Base-by-base conservation (phyloP, 768 basidiomycete genomes). In the Lactarius sp. region DNA sequence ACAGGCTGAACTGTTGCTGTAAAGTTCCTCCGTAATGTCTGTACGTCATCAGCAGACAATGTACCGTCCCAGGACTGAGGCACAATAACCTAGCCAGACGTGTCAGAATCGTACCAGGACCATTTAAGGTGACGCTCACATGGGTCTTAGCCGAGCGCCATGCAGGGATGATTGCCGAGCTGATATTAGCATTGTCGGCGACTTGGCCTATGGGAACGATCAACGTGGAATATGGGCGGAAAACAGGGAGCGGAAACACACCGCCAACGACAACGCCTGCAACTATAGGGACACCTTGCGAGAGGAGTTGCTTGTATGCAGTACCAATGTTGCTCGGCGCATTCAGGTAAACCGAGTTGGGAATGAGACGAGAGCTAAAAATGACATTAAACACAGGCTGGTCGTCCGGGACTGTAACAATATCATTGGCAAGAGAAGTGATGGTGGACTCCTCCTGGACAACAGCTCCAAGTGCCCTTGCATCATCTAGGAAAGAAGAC, bases 61-160 rank as follows among this genome's bases (percentile, higher is more conserved):
- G 60, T 5, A 31, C 1, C 27, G 27, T 55, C 16, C 64, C 64
- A 65, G 10, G 0, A 3, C 36, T 56, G 27, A 52, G 16, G 52
- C 2, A 53, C 54, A 6, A 65, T 44, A 3, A 65, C 8, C 62
- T 63, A 58, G 27, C 18, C 18, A 9, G 46, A n/a, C n/a, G 13
- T 4, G 22, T 63, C 36, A 47, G 13, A 51, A 14, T 20, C 2
- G 13, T 0, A 16, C 22, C 13, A 37, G 6, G 33, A 20, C 7
- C 14, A 12, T 16, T 6, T 9, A 18, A 10, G 33, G 62, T 9
- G 10, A 52, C 7, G 67, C 74, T 52, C 52, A 77, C 77, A 56
- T 77, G 77, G 33, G 71, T 70, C 66, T 77, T 77, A 0, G 77
- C 77, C 2, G 68, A 72, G 58, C 77, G 66, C 77, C 77, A 77